Evolutionary conservation across 2,329 filamentous ascomycete genomes (phyloP).

Genomic region (Reticulascus tulasneorum): DNA sequence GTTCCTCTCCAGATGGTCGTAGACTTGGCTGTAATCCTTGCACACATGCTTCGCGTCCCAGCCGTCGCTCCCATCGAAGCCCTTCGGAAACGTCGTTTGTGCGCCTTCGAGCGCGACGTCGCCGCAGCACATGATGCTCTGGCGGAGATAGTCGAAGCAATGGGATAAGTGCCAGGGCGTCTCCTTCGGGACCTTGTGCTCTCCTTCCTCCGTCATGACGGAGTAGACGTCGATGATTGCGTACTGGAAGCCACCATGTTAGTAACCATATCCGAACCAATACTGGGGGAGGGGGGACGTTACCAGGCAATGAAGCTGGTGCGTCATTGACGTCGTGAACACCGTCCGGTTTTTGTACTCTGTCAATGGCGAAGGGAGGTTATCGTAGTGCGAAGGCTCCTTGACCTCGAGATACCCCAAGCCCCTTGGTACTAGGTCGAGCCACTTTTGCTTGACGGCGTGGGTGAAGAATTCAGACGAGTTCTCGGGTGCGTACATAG

Average conservation of each 20-base stretch:
- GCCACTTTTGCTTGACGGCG: constrained; percentile 28
- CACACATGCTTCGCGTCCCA: constrained; percentile 41
- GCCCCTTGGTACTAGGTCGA: constrained; percentile 34
- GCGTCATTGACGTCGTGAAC: constrained; percentile 39
- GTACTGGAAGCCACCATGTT: not conserved
- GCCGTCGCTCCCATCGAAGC: constrained; percentile 33
- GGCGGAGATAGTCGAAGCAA: constrained; percentile 33
- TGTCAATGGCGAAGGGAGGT: constrained; percentile 30
- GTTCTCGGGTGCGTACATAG: constrained; percentile 32
- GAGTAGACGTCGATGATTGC: constrained; percentile 10
- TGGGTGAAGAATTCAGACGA: constrained; percentile 34
- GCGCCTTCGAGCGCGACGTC: constrained; percentile 31
- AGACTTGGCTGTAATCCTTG: constrained; percentile 31
- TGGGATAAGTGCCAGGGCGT: constrained; percentile 31
- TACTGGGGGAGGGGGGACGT: no score
- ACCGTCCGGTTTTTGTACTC: constrained; percentile 28
- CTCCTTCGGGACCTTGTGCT: constrained; percentile 10
- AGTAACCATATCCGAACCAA: not conserved
- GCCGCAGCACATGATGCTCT: constrained; percentile 28
- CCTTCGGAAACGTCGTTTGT: constrained; percentile 33
- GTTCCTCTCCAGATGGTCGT: constrained; percentile 28
- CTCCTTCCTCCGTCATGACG: constrained; percentile 24
- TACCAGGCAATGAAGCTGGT: constrained; percentile 41
- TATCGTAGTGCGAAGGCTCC: constrained; percentile 26
- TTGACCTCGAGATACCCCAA: constrained; percentile 35